Evolutionary conservation across 805 yeast genomes (phyloP).

Genomic region (Saccharomycopsis oosterbeekiorum): DNA sequence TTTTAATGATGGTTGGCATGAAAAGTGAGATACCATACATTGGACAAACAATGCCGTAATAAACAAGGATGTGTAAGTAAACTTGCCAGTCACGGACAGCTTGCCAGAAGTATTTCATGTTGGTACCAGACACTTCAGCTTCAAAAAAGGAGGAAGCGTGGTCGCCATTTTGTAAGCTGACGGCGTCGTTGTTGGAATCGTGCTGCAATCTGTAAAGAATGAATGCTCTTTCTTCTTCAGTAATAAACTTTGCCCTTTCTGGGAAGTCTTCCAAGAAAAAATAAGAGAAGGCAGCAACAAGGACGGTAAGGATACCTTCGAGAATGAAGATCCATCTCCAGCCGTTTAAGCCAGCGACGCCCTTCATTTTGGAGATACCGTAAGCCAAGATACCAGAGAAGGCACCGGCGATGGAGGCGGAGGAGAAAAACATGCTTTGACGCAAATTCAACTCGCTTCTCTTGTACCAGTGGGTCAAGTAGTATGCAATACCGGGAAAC

Average conservation of each 20-base stretch:
- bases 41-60: constrained; percentile 27
- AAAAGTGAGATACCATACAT: constrained; percentile 33
- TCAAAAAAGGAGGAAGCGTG: constrained; percentile 14
- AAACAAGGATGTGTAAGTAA: constrained; percentile 24
- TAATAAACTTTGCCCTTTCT: constrained; percentile 33
- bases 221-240: constrained; percentile 27
- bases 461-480: constrained; percentile 31
- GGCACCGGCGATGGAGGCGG: constrained; percentile 31
- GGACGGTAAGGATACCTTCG: constrained; percentile 34
- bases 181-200: constrained; percentile 14
- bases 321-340: constrained; percentile 38
- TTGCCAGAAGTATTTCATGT: constrained; percentile 13
- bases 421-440: constrained; percentile 30
- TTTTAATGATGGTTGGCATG: constrained; percentile 35
- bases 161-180: constrained; percentile 6
- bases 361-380: constrained; percentile 27
- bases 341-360: constrained; percentile 30
- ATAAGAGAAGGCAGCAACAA: constrained; percentile 30
- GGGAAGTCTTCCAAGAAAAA: constrained; percentile 36
- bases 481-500: constrained; percentile 32
- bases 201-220: constrained; percentile 14
- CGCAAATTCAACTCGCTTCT: constrained; percentile 30
- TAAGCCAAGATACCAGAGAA: constrained; percentile 35
- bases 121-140: constrained; percentile 10
- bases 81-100: constrained; percentile 26